Percentiles rank a stretch among this genome's conserved stretches.
Conservation (phyloP, 1,139 yeast genomes). For the Debaryomyces coudertii region DNA sequence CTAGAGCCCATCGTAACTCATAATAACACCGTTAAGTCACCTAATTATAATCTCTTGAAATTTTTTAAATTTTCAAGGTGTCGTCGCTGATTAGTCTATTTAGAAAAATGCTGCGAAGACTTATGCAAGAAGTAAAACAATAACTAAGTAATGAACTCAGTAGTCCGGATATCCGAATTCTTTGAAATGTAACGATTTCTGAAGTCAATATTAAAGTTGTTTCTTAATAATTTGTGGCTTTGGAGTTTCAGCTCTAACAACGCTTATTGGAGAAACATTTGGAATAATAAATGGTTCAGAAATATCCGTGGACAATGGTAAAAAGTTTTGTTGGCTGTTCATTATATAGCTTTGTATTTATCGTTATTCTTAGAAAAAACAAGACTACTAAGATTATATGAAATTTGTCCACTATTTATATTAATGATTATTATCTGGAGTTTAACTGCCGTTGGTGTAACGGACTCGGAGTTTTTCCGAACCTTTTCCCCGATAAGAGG, state of each 20-base stretch:
- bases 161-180: not conserved
- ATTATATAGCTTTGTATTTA: not conserved
- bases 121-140: not conserved
- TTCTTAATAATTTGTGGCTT: not conserved
- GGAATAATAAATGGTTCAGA: slow-evolving; percentile 68
- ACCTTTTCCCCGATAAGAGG: slow-evolving; percentile 3
- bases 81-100: not conserved
- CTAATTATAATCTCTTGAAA: not conserved
- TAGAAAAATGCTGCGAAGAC: not conserved
- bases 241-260: slow-evolving; percentile 16
- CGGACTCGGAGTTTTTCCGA: slow-evolving; percentile 7
- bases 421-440: slow-evolving; percentile 1
- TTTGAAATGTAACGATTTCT: not conserved
- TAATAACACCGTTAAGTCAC: not conserved
- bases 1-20: not conserved
- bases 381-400: not conserved
- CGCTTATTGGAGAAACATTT: slow-evolving; percentile 61
- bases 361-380: not conserved
- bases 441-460: not conserved
- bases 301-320: slow-evolving; percentile 58
- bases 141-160: not conserved
- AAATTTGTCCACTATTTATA: not conserved
- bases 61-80: not conserved
- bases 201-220: not conserved
- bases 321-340: slow-evolving; percentile 27